A percentile compares a stretch with the other conserved stretches of the same genome.
Conservation (phyloP, 1,284 basidiomycete genomes). For the Melampsora americana region DNA sequence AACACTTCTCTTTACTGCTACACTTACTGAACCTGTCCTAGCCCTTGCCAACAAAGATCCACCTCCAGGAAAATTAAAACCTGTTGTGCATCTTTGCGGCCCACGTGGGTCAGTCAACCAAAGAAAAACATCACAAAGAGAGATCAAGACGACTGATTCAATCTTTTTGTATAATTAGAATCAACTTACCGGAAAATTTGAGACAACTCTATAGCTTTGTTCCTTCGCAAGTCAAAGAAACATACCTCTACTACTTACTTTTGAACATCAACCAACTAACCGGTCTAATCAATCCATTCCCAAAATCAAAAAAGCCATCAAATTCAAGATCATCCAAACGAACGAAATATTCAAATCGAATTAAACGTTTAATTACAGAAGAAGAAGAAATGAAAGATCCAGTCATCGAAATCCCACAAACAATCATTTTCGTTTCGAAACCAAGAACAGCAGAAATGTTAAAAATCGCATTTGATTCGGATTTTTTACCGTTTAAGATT, state of each 20-base stretch:
- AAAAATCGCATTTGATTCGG: slow-evolving; percentile 76
- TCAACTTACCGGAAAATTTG: slow-evolving; percentile 77
- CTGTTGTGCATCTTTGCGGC: slow-evolving; percentile 80
- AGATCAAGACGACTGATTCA: slow-evolving; percentile 10
- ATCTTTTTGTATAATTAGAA: slow-evolving; percentile 57
- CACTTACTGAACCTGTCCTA: slow-evolving; percentile 82
- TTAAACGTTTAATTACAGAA: slow-evolving; percentile 52
- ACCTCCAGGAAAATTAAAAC: slow-evolving; percentile 74
- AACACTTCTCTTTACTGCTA: slow-evolving; percentile 95
- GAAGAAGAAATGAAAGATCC: slow-evolving; percentile 59
- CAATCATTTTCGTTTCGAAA: slow-evolving; percentile 90
- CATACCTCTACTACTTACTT: slow-evolving; percentile 85
- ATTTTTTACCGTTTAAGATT: slow-evolving; percentile 66
- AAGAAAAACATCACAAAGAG: slow-evolving; percentile 28
- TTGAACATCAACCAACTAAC: slow-evolving; percentile 62
- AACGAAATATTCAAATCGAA: slow-evolving; percentile 46
- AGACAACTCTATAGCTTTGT: slow-evolving; percentile 88
- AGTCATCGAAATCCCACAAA: slow-evolving; percentile 65
- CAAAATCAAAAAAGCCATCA: slow-evolving; percentile 51
- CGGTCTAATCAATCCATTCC: slow-evolving; percentile 47
- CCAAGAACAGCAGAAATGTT: slow-evolving; percentile 74
- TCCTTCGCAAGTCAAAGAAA: slow-evolving; percentile 89
- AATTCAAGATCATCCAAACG: slow-evolving; percentile 33
- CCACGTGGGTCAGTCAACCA: slow-evolving; percentile 62
- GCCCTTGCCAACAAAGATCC: slow-evolving; percentile 71